Evolutionary conservation across 2,329 filamentous ascomycete species (phyloP).

Genomic region (Aspergillus aculeatus): DNA sequence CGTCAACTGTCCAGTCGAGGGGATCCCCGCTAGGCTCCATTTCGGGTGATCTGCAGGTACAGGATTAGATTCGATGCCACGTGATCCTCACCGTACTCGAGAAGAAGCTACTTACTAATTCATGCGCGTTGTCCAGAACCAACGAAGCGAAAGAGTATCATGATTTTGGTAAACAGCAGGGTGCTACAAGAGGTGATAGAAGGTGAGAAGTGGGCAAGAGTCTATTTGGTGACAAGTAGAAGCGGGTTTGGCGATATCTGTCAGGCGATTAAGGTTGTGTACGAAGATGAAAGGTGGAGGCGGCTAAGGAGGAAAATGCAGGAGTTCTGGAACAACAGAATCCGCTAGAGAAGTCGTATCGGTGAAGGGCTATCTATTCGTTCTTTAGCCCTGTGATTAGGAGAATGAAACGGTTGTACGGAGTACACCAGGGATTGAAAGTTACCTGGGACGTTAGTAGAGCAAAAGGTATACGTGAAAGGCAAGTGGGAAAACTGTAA

Average conservation of each 20-base stretch:
- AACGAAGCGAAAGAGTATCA: not conserved
- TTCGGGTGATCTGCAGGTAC: constrained; percentile 1
- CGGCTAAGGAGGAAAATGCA: too few relatives aligned
- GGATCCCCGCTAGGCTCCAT: constrained; percentile 57
- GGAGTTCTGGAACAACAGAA: too few relatives aligned
- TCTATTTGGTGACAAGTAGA: not conserved
- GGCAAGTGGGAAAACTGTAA: too few relatives aligned
- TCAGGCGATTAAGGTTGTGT: not conserved
- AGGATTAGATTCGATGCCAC: not conserved
- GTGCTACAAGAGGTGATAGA: not conserved
- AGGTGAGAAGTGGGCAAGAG: not conserved
- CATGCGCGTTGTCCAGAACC: not conserved
- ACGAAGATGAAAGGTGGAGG: not conserved
- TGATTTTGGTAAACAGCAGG: not conserved
- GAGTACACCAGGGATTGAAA: too few relatives aligned
- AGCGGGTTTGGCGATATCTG: not conserved
- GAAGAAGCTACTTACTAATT: not conserved
- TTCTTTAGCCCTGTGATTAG: too few relatives aligned
- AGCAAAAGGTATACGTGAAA: too few relatives aligned
- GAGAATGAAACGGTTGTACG: too few relatives aligned
- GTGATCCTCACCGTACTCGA: not conserved
- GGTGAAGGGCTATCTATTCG: too few relatives aligned
- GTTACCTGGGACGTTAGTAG: too few relatives aligned
- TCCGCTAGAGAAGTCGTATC: too few relatives aligned
- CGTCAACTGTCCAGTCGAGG: constrained; percentile 69